Percentiles rank a stretch among this genome's conserved stretches.
Evolutionary conservation across 2,329 filamentous ascomycete species (phyloP).

Genomic region (Seiridium cupressi): DNA sequence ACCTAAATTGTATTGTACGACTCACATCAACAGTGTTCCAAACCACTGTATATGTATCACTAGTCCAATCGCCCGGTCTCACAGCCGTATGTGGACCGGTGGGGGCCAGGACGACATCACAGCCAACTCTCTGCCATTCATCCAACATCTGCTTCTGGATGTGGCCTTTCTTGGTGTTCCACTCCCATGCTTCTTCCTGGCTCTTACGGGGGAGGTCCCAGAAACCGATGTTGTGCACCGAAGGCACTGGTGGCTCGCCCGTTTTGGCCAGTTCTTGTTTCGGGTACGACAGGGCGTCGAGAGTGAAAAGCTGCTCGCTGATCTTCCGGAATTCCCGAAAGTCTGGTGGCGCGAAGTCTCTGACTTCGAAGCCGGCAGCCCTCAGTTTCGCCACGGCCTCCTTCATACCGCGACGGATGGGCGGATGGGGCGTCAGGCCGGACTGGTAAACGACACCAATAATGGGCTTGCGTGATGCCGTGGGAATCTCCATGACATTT

Average conservation of each 20-base stretch:
- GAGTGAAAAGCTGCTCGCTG: slow-evolving; percentile 30
- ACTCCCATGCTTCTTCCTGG: slow-evolving; percentile 30
- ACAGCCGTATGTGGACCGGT: slow-evolving; percentile 30
- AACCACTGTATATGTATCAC: slow-evolving; percentile 31
- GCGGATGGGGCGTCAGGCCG: slow-evolving; percentile 27
- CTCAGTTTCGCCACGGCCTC: slow-evolving; percentile 24
- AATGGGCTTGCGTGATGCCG: slow-evolving; percentile 20
- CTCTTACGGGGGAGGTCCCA: slow-evolving; percentile 29
- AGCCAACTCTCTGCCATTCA: slow-evolving; percentile 28
- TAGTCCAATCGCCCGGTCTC: slow-evolving; percentile 29
- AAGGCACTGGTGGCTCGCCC: slow-evolving; percentile 29
- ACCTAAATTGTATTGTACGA: not conserved
- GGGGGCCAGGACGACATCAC: slow-evolving; percentile 26
- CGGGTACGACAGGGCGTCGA: slow-evolving; percentile 33
- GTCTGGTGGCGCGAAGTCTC: slow-evolving; percentile 28
- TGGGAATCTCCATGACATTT: slow-evolving; percentile 15
- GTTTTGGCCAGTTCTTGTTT: slow-evolving; percentile 26
- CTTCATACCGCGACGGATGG: slow-evolving; percentile 23
- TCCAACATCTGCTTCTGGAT: slow-evolving; percentile 34
- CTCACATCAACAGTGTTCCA: slow-evolving; percentile 33
- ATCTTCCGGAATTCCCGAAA: slow-evolving; percentile 27
- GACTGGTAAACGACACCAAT: slow-evolving; percentile 26
- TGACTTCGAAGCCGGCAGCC: slow-evolving; percentile 25
- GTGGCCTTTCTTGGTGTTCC: slow-evolving; percentile 28
- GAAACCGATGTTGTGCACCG: slow-evolving; percentile 31